Evolutionary conservation across 768 basidiomycete species (phyloP), one percentile per base, ranked within the genome.

Genomic region (Xerocomellus chrysenteron): DNA sequence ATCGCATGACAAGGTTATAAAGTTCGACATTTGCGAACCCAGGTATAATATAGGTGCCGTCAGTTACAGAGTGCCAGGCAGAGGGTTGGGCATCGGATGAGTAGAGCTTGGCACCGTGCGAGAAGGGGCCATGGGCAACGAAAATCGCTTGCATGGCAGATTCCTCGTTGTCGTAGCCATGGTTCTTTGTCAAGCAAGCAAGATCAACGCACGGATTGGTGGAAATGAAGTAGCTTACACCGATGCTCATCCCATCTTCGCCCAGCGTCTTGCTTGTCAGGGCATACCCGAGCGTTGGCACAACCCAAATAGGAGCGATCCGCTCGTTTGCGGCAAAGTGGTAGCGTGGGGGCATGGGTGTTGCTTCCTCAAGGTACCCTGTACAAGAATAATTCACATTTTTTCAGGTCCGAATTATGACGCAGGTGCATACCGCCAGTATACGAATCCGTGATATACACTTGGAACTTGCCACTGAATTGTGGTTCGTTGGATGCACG

Each of bases 111-210:
- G 84, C 78, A 42, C 82, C 80, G 12, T 82, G 73, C 14, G 88
- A 85, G 70, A 94, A 94, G 0, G 94, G 94, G 1, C 94, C 94
- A 66, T 94, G 92, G 11, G 92, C 93, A 55, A 96, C 86, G 70
- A 96, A 95, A 68, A 92, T 87, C 2, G 93, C 93, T 49, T 85
- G 83, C 94, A 96, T 96, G 7, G 87, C 77, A 13, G 76, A 65
- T 41, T 86, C 83, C 17, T 80, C 70, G 61, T 94, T 94, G 69
- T 95, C 93, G 66, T 94, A 97, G 7, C 94, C 94, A 63, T 97
- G 94, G 57, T 86, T 93, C 89, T 92, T 62, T 33, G 60, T 50
- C 17, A 12, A 48, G 19, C 14, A 28, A 19, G 54, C 5, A n/a
- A n/a, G 13, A 37, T 64, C 44, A 58, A 37, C 6, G 13, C 36